Conservation (phyloP, 441 rosid species). For the Gossypium lobatum region DNA sequence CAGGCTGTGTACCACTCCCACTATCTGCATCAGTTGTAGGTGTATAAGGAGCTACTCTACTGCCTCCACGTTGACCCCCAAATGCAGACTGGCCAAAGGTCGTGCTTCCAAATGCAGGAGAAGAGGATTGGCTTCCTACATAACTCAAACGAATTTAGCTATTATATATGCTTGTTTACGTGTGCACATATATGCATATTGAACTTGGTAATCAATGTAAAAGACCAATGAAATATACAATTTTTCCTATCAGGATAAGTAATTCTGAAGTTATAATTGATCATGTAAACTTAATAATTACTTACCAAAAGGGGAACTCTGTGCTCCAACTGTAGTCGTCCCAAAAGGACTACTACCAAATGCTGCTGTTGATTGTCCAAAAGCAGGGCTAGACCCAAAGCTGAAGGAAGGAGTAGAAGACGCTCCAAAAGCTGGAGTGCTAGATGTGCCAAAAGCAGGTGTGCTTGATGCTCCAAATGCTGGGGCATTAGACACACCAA, state of each 20-base stretch:
- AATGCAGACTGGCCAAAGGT: slow-evolving; percentile 71
- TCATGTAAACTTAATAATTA: slow-evolving; percentile 1
- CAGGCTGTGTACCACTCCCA: slow-evolving; percentile 43
- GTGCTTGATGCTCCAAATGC: slow-evolving; percentile 49
- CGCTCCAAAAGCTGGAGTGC: slow-evolving; percentile 43
- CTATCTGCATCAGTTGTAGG: slow-evolving; percentile 66
- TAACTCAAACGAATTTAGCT: slow-evolving; percentile 9
- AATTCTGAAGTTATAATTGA: slow-evolving; percentile 5
- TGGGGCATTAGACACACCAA: slow-evolving; percentile 31
- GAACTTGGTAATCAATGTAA: neutral
- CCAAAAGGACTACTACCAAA: slow-evolving; percentile 67
- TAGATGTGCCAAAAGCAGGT: slow-evolving; percentile 36
- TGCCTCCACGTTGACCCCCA: slow-evolving; percentile 80
- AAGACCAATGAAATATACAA: neutral
- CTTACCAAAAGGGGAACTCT: slow-evolving; percentile 65
- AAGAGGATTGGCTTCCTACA: slow-evolving; percentile 65
- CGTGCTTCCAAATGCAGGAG: slow-evolving; percentile 52
- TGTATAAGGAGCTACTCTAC: slow-evolving; percentile 59
- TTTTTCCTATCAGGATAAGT: neutral
- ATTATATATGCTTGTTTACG: neutral
- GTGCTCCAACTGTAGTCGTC: slow-evolving; percentile 60
- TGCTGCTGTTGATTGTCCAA: slow-evolving; percentile 67
- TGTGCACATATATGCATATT: neutral
- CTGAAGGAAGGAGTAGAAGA: slow-evolving; percentile 38
- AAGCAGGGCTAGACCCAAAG: slow-evolving; percentile 41